Percentiles rank a stretch among this genome's conserved stretches.
Evolutionary conservation across 208 protist species (phyloP).

Genomic region (Angomonas deanei): DNA sequence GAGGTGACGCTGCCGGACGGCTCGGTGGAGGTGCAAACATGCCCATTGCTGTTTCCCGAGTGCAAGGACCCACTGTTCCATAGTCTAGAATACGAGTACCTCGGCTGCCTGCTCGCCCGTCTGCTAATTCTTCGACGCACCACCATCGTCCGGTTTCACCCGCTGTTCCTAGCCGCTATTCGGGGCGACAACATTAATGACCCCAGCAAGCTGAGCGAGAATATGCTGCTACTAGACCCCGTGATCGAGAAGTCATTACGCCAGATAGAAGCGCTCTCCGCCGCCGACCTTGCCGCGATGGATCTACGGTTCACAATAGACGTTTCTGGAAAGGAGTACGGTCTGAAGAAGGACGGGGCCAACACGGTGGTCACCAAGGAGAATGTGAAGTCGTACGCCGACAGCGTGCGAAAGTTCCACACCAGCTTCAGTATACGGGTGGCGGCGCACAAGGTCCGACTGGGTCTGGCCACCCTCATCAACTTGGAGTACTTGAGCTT

Average conservation of each 20-base stretch:
- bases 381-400: slow-evolving; percentile 49
- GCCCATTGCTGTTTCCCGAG: slow-evolving; percentile 22
- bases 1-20: not conserved
- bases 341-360: slow-evolving; percentile 11
- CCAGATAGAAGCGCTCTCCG: slow-evolving; percentile 20
- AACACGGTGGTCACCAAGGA: slow-evolving; percentile 17
- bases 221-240: slow-evolving; percentile 43
- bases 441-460: slow-evolving; percentile 34
- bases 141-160: slow-evolving; percentile 50
- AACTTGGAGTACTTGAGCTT: slow-evolving; percentile 49
- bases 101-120: slow-evolving; percentile 62
- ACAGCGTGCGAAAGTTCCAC: slow-evolving; percentile 31
- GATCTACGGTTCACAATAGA: slow-evolving; percentile 44
- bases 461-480: slow-evolving; percentile 38
- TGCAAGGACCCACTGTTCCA: slow-evolving; percentile 20
- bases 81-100: slow-evolving; percentile 55
- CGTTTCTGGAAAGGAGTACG: slow-evolving; percentile 12
- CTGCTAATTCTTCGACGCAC: slow-evolving; percentile 50
- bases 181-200: slow-evolving; percentile 22
- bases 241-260: slow-evolving; percentile 33
- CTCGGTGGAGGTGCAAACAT: not conserved
- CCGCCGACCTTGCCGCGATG: slow-evolving; percentile 32
- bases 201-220: not conserved
- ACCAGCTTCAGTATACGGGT: slow-evolving; percentile 20
- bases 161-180: slow-evolving; percentile 44